Percentiles rank a stretch among this genome's conserved stretches.
Conservation (phyloP, 768 basidiomycete genomes). For the Tubosaeta sp. region DNA sequence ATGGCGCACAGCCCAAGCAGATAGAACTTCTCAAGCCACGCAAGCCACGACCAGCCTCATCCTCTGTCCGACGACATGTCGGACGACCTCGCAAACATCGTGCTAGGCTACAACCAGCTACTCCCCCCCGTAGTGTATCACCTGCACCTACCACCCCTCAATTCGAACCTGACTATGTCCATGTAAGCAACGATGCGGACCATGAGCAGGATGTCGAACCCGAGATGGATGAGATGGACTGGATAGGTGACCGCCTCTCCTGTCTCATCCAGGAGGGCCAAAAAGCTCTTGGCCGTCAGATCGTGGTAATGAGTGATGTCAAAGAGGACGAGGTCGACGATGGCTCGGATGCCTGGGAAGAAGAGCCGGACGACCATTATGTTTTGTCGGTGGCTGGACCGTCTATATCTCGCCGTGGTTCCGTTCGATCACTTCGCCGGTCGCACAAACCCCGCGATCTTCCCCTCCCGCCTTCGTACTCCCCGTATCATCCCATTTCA, state of each 20-base stretch:
- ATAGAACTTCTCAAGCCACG: slow-evolving; percentile 37
- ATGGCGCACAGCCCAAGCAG: slow-evolving; percentile 24
- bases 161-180: slow-evolving; percentile 43
- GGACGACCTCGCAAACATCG: slow-evolving; percentile 35
- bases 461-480: slow-evolving; percentile 27
- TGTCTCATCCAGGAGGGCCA: slow-evolving; percentile 76
- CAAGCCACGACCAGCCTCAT: slow-evolving; percentile 32
- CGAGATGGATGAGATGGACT: slow-evolving; percentile 65
- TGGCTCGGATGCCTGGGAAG: slow-evolving; percentile 71
- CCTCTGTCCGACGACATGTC: slow-evolving; percentile 32
- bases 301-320: slow-evolving; percentile 72
- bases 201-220: slow-evolving; percentile 35
- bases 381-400: slow-evolving; percentile 1
- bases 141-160: slow-evolving; percentile 28
- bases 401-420: slow-evolving; percentile 27
- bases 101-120: slow-evolving; percentile 18
- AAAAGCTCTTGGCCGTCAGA: slow-evolving; percentile 68
- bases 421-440: slow-evolving; percentile 24
- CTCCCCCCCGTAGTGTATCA: slow-evolving; percentile 26
- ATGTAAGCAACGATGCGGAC: slow-evolving; percentile 27
- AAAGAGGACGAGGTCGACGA: slow-evolving; percentile 77
- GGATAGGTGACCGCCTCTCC: slow-evolving; percentile 70
- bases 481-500: slow-evolving; percentile 20
- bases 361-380: slow-evolving; percentile 38
- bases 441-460: slow-evolving; percentile 19